Base-by-base conservation (phyloP, 768 basidiomycete genomes). In the Pulveroboletus ravenelii region DNA sequence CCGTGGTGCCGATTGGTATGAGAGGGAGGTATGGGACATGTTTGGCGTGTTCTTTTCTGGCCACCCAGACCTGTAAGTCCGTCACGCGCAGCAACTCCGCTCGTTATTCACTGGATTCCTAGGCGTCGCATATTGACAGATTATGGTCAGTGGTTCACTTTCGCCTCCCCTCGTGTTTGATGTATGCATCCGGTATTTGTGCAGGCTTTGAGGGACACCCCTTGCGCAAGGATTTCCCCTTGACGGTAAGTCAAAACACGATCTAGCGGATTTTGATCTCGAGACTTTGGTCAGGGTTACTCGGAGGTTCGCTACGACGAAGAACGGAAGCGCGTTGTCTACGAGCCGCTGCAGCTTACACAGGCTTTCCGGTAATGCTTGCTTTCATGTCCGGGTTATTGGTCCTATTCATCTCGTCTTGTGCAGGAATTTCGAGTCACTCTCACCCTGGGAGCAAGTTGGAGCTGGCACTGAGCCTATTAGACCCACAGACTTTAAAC, bases 301-400 rank as follows among this genome's bases (percentile, higher is more conserved):
- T 93, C 92, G 9, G 96, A 99, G 70, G 80, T 98, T 36, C 88
- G 96, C 37, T 99, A 98, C 63, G 94, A 97, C 60, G 96, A 98
- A 72, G 93, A 95, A 72, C 82, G 87, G 62, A 97, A 97, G 72
- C 89, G 94, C 35, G 92, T 97, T 48, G 92, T 96, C 32, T 96
- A 97, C 62, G 96, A 99, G 68, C 96, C 96, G 32, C 77, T 99
- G 41, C 96, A 99, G 67, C 78, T 99, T 51, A 93, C 95, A 2
- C 96, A 99, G 66, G 95, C 96, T 39, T 99, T 95, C 86, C 84
- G 93, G 93, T 93, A 60, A 53, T 76, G 41, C 25, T 43, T 27
- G 10, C 48, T 18, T 32, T 20, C 31, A 12, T 20, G 15, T 10
- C 13, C n/a, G 10, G 30, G 6, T 6, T 29, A 18, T 23, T n/a